Conservation (phyloP, 2,329 filamentous ascomycete species). For the Calycina marina region DNA sequence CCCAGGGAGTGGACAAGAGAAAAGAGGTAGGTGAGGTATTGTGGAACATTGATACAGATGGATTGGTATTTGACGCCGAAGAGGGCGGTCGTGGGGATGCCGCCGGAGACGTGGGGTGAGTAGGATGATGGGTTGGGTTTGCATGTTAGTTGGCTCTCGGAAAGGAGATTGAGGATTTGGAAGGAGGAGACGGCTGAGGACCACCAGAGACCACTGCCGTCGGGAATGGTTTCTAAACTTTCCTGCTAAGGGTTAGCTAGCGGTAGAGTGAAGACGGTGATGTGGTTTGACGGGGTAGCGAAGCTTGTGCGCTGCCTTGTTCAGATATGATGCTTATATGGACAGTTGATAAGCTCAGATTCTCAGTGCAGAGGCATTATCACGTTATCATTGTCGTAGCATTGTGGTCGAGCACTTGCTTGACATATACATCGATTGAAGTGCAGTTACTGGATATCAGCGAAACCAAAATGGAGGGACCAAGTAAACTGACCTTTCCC, state of each 20-base stretch:
- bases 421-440: too few species aligned
- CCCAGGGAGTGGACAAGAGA: slow-evolving; percentile 9
- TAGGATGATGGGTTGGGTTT: not conserved
- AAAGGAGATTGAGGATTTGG: slow-evolving; percentile 2
- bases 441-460: too few species aligned
- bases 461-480: too few species aligned
- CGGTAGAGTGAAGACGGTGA: too few species aligned
- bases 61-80: slow-evolving; percentile 8
- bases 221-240: slow-evolving; percentile 4
- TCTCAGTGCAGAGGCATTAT: too few species aligned
- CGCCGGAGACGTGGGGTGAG: not conserved
- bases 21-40: slow-evolving; percentile 15
- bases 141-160: not conserved
- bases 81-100: slow-evolving; percentile 1
- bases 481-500: slow-evolving; percentile 3
- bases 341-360: too few species aligned
- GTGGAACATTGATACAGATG: slow-evolving; percentile 10
- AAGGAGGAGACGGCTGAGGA: slow-evolving; percentile 4
- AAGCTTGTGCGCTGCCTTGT: too few species aligned
- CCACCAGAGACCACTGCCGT: slow-evolving; percentile 10
- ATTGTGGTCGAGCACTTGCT: too few species aligned
- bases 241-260: too few species aligned
- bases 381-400: too few species aligned
- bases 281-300: too few species aligned
- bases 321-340: too few species aligned